Evolutionary conservation across 192 early-diverging fungal species (phyloP).

Genomic region (Spizellomyces punctatus): DNA sequence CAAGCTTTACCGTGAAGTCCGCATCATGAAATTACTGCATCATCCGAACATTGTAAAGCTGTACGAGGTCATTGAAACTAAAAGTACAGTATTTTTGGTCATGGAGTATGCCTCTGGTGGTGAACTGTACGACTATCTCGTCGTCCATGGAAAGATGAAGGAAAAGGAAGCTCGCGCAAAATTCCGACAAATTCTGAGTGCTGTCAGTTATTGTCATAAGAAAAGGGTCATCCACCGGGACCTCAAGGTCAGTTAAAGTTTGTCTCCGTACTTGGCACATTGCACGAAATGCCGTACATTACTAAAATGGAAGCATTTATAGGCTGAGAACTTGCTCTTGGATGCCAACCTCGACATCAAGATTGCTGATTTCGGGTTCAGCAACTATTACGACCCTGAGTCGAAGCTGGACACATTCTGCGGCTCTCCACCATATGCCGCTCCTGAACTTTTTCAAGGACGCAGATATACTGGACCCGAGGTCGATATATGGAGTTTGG

Average conservation of each 20-base stretch:
- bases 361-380: constrained; percentile 67
- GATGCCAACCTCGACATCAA: constrained; percentile 64
- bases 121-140: constrained; percentile 94
- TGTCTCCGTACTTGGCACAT: constrained; percentile 10
- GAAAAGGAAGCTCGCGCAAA: constrained; percentile 66
- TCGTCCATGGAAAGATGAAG: constrained; percentile 79
- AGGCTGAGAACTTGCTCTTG: constrained; percentile 68
- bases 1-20: constrained; percentile 67
- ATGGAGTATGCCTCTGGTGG: constrained; percentile 95
- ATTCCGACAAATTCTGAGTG: constrained; percentile 63
- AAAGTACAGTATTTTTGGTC: constrained; percentile 85
- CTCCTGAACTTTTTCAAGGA: constrained; percentile 82
- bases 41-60: constrained; percentile 89
- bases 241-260: constrained; percentile 50
- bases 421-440: constrained; percentile 67
- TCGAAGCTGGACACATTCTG: constrained; percentile 66
- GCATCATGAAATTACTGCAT: constrained; percentile 71
- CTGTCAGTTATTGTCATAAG: constrained; percentile 66
- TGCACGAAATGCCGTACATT: no score
- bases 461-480: constrained; percentile 88
- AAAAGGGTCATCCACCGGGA: constrained; percentile 65
- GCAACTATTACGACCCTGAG: constrained; percentile 60
- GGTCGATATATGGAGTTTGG: constrained; percentile 98
- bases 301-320: neutral
- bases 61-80: constrained; percentile 87